Evolutionary conservation across 495 filamentous ascomycete species (phyloP).

Genomic region (Penicillium fimorum): DNA sequence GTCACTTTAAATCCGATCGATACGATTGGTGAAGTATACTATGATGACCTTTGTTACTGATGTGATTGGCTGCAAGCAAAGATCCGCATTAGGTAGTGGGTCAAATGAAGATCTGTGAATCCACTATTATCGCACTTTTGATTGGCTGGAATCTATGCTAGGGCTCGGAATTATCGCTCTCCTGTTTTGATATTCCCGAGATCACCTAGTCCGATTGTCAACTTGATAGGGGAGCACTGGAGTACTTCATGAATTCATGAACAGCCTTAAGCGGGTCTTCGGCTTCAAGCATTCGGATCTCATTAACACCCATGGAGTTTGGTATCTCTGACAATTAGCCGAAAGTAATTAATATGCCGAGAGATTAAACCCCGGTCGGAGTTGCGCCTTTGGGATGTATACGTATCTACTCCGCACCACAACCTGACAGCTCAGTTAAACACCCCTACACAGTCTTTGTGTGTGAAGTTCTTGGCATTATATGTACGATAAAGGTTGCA

Average conservation of each 20-base stretch:
- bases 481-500: not conserved
- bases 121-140: not conserved
- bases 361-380: not conserved
- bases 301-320: not conserved
- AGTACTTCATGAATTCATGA: not conserved
- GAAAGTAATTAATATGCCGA: not conserved
- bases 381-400: not conserved
- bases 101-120: not conserved
- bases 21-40: slow-evolving; percentile 8
- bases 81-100: slow-evolving; percentile 3
- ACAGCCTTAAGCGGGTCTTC: not conserved
- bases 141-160: not conserved
- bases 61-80: slow-evolving; percentile 14
- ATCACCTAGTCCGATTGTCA: not conserved
- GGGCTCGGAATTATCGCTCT: not conserved
- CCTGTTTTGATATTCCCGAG: not conserved
- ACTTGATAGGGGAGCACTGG: not conserved
- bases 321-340: not conserved
- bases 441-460: not conserved
- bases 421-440: not conserved
- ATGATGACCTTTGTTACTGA: slow-evolving; percentile 15
- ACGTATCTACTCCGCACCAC: not conserved
- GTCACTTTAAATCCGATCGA: slow-evolving; percentile 9
- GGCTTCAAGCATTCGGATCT: not conserved
- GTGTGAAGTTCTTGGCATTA: not conserved